A percentile compares a stretch with the other conserved stretches of the same genome.
Evolutionary conservation across 129 eudicot species (phyloP).

Genomic region (Artemisia annua): DNA sequence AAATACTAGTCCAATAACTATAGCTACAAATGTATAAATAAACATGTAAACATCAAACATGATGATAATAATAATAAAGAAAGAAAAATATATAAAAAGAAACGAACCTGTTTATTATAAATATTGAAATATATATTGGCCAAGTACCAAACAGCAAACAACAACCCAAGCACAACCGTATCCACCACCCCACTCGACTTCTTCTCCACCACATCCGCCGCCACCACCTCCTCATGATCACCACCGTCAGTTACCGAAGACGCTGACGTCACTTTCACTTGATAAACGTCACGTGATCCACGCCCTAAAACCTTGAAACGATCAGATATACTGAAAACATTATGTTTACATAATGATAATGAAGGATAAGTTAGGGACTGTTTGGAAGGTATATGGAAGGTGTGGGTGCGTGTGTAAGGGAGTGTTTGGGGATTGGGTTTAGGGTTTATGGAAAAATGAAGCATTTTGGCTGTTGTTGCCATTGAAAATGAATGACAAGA

Average conservation of each 20-base stretch:
- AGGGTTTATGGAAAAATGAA: constrained; percentile 51
- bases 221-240: constrained; percentile 36
- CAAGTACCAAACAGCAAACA: constrained; percentile 82
- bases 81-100: not conserved
- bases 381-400: constrained; percentile 5
- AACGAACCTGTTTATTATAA: constrained; percentile 80
- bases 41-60: not conserved
- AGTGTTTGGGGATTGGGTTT: constrained; percentile 33
- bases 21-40: not conserved
- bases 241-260: constrained; percentile 35
- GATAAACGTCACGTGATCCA: constrained; percentile 37
- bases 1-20: too few relatives aligned
- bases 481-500: constrained; percentile 26
- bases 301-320: constrained; percentile 34
- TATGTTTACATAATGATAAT: too few relatives aligned
- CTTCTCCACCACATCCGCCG: constrained; percentile 18
- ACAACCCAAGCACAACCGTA: constrained; percentile 54
- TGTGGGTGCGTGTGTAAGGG: constrained; percentile 3
- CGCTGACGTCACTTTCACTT: constrained; percentile 47
- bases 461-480: constrained; percentile 49
- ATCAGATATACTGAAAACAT: too few relatives aligned
- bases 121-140: constrained; percentile 92
- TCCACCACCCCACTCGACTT: constrained; percentile 33
- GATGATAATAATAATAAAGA: not conserved
- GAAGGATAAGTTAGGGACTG: constrained; percentile 23